Evolutionary conservation across 371 early-diverging fungal species (phyloP), one percentile per base, ranked within the genome.

Genomic region (Mucor velutinosus): DNA sequence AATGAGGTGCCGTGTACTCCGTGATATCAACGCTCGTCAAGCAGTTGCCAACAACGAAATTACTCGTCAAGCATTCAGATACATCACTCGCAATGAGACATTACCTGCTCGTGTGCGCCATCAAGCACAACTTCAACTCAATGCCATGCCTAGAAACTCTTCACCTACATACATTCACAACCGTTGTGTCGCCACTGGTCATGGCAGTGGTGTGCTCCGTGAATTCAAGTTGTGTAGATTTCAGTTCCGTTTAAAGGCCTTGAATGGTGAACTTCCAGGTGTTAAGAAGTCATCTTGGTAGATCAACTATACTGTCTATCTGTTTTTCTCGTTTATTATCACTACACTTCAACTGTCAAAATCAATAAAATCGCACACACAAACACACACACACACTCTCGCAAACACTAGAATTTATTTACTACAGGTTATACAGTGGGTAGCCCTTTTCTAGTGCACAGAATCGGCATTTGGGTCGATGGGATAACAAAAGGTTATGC

Each of bases 231-330:
- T 94, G 60, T 93, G 92, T 66, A 84, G 94, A 64, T 90, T 88
- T 81, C 93, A 92, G 77, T 94, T 94, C 84, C 90, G 94, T 69
- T 63, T 90, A 59, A 92, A 91, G 76, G 95, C 95, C 7, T 75
- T 93, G 58, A 89, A 87, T 58, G 95, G 95, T 58, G 91, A 92
- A 56, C 76, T 94, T 62, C 92, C 94, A 10, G 95, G 95, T 70
- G 94, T 94, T 57, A 87, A 86, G 76, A 94, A 93, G 77, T 77
- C 92, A 15, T 87, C 90, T 58, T 94, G 95, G 95, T 94, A 92
- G 37, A 66, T 21, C 14, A 32, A 12, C 12, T 2, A 35, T 30
- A 35, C 37, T 33, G 37, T 35, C 3, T 35, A 35, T 35, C 10
- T 35, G 7, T 11, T 8, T 27, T 17, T 43, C 25, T 29, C 27